Evolutionary conservation across 805 yeast genomes (phyloP).

Genomic region (Sungouiella blattae): DNA sequence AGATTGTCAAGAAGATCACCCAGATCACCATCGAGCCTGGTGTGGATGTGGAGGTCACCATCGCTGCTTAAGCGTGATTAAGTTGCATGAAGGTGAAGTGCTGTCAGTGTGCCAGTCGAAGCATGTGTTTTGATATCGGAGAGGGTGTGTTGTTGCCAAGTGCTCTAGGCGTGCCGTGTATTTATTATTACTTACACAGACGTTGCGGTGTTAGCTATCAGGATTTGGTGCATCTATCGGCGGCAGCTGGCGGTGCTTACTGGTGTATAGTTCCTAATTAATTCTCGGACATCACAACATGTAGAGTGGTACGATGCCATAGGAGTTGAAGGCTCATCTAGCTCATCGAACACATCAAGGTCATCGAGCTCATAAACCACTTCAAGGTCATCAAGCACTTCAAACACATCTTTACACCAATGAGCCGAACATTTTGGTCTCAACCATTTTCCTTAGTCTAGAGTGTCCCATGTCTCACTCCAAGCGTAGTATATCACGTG

Average conservation of each 20-base stretch:
- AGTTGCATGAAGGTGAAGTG: neutral
- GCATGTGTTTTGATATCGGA: neutral
- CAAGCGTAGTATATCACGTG: too few species aligned
- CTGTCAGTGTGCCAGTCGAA: conserved; percentile 10
- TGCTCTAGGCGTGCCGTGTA: conserved; percentile 65
- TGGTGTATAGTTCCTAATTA: conserved; percentile 7
- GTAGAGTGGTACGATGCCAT: too few species aligned
- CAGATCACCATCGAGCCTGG: conserved; percentile 98
- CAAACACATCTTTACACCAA: too few species aligned
- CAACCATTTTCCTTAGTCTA: too few species aligned
- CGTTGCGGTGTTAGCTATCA: conserved; percentile 63
- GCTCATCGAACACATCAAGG: too few species aligned
- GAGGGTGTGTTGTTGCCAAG: conserved; percentile 28
- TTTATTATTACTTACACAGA: conserved; percentile 35
- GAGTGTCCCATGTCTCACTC: too few species aligned
- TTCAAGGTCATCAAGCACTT: too few species aligned
- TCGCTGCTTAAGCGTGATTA: conserved; percentile 61
- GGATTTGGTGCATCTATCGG: conserved; percentile 36
- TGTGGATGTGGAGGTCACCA: conserved; percentile 95
- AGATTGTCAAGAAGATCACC: conserved; percentile 90
- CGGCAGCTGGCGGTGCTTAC: neutral
- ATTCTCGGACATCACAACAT: conserved; percentile 1
- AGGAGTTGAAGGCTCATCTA: too few species aligned
- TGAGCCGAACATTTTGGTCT: too few species aligned
- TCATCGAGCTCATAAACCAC: too few species aligned